phyloP scores from a whole-genome alignment of 139 green algal genomes.

The Micromonas pusilla region DNA sequence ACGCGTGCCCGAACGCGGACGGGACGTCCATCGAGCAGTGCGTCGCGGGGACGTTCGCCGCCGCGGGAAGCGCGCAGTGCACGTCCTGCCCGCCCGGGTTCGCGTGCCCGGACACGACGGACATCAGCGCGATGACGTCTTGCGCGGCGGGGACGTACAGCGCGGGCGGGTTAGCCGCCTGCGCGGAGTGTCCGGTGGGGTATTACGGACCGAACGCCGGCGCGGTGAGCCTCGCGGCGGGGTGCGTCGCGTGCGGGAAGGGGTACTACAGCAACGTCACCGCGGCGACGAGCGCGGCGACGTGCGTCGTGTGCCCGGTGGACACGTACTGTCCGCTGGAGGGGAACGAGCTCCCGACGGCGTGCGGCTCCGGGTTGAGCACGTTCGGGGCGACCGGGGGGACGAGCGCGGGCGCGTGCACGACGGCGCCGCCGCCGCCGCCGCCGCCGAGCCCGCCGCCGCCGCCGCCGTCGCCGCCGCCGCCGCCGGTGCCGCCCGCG shows the following conservation, averaged over 20 bases:
- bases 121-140: background rate
- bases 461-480: background rate
- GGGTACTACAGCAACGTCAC: conserved; percentile 5
- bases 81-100: conserved; percentile 4
- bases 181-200: background rate
- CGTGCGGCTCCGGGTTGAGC: background rate
- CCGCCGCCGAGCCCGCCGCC: conserved; percentile 16
- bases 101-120: background rate
- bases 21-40: background rate
- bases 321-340: conserved; percentile 14
- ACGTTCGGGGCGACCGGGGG: conserved; percentile 5
- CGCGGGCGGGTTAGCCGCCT: background rate
- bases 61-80: background rate
- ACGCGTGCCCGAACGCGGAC: background rate
- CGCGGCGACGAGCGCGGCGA: background rate
- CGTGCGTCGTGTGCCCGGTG: background rate
- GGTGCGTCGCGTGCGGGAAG: background rate
- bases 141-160: conserved; percentile 7
- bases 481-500: conserved; percentile 11
- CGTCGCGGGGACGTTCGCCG: background rate
- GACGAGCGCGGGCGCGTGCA: conserved; percentile 6
- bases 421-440: conserved; percentile 3
- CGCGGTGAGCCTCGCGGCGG: background rate
- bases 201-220: background rate
- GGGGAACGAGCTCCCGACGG: background rate